Evolutionary conservation across 805 yeast genomes (phyloP).

Genomic region (Myxozyma geophila): DNA sequence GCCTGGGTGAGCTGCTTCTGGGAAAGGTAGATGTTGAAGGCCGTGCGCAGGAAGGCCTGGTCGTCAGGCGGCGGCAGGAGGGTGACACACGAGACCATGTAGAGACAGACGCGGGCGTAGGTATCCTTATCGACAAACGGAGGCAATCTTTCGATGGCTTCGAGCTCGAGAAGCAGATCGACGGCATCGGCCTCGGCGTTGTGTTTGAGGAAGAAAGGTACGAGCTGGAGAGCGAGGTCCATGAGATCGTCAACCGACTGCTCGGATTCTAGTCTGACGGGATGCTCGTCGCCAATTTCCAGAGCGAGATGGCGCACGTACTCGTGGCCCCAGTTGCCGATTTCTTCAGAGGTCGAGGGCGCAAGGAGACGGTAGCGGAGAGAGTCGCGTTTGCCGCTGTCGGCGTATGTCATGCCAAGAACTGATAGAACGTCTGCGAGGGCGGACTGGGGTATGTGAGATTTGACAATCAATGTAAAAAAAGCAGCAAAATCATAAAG

Average conservation of each 20-base stretch:
- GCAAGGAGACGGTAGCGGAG: slow-evolving; percentile 76
- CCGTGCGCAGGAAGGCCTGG: slow-evolving; percentile 80
- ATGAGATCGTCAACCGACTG: slow-evolving; percentile 52
- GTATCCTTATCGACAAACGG: slow-evolving; percentile 84
- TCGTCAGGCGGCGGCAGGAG: slow-evolving; percentile 95
- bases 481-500: neutral
- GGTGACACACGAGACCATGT: slow-evolving; percentile 82
- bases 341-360: slow-evolving; percentile 51
- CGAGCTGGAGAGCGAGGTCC: slow-evolving; percentile 72
- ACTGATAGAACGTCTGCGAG: slow-evolving; percentile 92
- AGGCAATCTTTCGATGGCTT: slow-evolving; percentile 79
- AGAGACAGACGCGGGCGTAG: slow-evolving; percentile 85
- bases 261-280: slow-evolving; percentile 41
- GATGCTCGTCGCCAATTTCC: slow-evolving; percentile 87
- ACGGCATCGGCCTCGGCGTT: slow-evolving; percentile 99
- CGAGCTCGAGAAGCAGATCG: slow-evolving; percentile 87
- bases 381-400: slow-evolving; percentile 76
- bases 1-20: slow-evolving; percentile 88
- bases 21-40: slow-evolving; percentile 79
- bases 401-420: slow-evolving; percentile 91
- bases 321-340: slow-evolving; percentile 97
- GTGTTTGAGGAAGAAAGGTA: slow-evolving; percentile 87
- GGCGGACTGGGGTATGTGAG: slow-evolving; percentile 46
- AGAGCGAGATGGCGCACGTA: slow-evolving; percentile 93
- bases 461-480: too few relatives aligned